Evolutionary conservation across 2,329 filamentous ascomycete genomes (phyloP), one percentile per base, ranked within the genome.

Genomic region (Cordyceps fumosorosea): DNA sequence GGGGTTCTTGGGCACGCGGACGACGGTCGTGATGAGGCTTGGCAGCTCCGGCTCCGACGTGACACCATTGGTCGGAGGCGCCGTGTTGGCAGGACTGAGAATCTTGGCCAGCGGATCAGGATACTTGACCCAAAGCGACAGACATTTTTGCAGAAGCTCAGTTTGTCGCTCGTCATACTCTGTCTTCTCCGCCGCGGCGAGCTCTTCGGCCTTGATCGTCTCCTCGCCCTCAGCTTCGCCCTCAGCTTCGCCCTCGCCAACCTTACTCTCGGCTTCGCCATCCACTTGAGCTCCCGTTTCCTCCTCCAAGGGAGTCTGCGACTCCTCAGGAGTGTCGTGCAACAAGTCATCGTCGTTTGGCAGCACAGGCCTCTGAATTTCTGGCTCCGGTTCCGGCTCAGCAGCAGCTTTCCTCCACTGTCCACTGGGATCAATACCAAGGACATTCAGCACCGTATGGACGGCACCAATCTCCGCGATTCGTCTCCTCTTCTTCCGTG

Each of bases 401-500:
- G 45, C 34, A 10, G 24, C 71, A n/a, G 74, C 71, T 5, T 73
- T 71, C 2, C 66, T 67, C 12, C 69, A 63, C 34, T 70, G 70
- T 16, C 65, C 68, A 57, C 69, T 73, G 6, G 76, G 75, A 18
- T 82, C 77, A 55, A 79, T 67, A 3, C 81, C 80, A 57, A 86
- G 82, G 61, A 82, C 84, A 65, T 81, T 84, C 18, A 93, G 76
- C 32, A 89, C 79, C 16, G 84, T 83, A 65, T 90, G 85, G 2
- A 88, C 86, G 0, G 87, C 87, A 67, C 93, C 90, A 45, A 98
- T 87, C 70, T 97, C 93, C 10, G 88, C 86, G 32, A 89, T 81
- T 18, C 92, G 87, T 63, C 84, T 81, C 67, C 87, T 87, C 70
- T 89, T 88, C 75, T 90, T 91, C 64, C 87, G 87, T 6, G 89